Conservation (phyloP, 2,329 filamentous ascomycete species). For the Pseudogymnoascus destructans region DNA sequence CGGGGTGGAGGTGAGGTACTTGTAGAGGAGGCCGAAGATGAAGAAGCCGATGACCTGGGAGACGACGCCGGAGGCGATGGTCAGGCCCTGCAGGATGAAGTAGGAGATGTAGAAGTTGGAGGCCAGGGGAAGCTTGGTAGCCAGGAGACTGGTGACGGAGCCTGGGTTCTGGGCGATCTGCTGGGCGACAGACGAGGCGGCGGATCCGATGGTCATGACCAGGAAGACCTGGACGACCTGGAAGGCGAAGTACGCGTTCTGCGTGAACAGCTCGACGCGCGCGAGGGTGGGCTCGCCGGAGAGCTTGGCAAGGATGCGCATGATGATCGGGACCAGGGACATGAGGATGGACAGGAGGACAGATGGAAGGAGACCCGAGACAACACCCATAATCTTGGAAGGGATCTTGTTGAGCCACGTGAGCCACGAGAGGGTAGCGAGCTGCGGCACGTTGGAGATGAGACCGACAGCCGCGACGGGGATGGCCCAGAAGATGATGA, state of each 20-base stretch:
- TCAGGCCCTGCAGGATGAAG: conserved; percentile 82
- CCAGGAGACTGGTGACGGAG: conserved; percentile 50
- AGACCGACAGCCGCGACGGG: conserved; percentile 67
- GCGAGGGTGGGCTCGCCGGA: conserved; percentile 70
- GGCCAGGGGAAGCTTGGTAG: conserved; percentile 62
- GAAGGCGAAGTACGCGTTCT: conserved; percentile 85
- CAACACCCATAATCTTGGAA: conserved; percentile 56
- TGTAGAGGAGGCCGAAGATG: conserved; percentile 61
- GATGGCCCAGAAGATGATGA: conserved; percentile 79
- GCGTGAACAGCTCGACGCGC: conserved; percentile 73
- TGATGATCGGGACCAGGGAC: conserved; percentile 70
- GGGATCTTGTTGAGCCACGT: conserved; percentile 64
- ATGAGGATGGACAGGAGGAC: conserved; percentile 71
- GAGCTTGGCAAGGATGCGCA: conserved; percentile 66
- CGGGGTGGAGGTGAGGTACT: conserved; percentile 62
- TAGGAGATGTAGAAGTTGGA: conserved; percentile 96
- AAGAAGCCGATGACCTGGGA: conserved; percentile 63
- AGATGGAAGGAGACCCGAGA: conserved; percentile 73
- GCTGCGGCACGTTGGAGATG: conserved; percentile 69
- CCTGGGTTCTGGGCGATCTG: conserved; percentile 51
- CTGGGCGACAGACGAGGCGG: conserved; percentile 56
- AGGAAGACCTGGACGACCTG: conserved; percentile 88
- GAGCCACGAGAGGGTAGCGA: conserved; percentile 56
- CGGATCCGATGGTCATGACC: conserved; percentile 69
- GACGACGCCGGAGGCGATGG: conserved; percentile 60